Evolutionary conservation across 176 grass and related monocot genomes (phyloP), one percentile per base, ranked within the genome.

Genomic region (Puya raimondii): DNA sequence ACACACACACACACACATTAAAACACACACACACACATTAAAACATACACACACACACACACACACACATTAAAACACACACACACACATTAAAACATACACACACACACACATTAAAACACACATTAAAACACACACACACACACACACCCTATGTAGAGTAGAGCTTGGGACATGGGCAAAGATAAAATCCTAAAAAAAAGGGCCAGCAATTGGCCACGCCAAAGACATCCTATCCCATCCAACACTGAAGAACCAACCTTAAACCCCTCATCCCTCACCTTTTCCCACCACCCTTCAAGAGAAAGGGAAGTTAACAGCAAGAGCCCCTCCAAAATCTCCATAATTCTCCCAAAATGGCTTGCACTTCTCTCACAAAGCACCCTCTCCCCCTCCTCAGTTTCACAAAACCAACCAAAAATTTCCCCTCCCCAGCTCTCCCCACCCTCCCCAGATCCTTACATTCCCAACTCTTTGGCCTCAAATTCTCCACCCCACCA

Each of bases 401-500:
- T 49, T 29, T 47, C 2, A 51, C 66, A 26, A 61, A 21, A 61
- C 20, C 17, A 29, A 25, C 51, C 53, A 77, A 61, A 20, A 26
- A 29, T 1, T 42, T 53, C 10, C 33, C 13, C 42, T 63, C 66
- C 18, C 13, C 75, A 11, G 13, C 51, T 12, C n/a, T 26, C 49
- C 11, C 49, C 13, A 11, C 49, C 50, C 66, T 69, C 65, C 18
- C 33, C 52, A 77, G 12, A n/a, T 58, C 66, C 16, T 51, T 66
- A 50, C 65, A 77, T 26, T 77, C 75, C 66, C 75, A 63, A 47
- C 2, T 69, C 1, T 69, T 59, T 69, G 75, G 75, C 66, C 52
- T 63, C 29, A 77, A 26, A 42, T 14, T 77, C 29, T 42, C 25
- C 64, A 66, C 73, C 64, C 42, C 73, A 12, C 21, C 73, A 9